Evolutionary conservation across 768 basidiomycete species (phyloP).

Genomic region (Calocybe indica): DNA sequence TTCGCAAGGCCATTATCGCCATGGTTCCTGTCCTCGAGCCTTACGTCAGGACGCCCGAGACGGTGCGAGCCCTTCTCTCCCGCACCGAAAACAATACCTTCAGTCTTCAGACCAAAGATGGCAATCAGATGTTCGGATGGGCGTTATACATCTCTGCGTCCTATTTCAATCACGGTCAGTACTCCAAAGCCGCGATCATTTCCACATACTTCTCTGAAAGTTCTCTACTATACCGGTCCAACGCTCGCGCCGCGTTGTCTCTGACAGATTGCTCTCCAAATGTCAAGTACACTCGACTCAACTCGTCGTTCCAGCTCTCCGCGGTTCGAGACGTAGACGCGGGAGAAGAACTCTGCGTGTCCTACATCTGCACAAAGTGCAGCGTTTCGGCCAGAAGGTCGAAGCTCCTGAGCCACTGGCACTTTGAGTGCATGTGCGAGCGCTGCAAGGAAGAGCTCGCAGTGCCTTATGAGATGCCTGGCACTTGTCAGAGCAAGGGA

Average conservation of each 20-base stretch:
- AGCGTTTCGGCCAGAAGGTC: conserved; percentile 28
- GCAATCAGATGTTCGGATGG: conserved; percentile 65
- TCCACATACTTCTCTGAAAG: background rate
- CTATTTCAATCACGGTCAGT: conserved; percentile 67
- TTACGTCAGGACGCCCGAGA: conserved; percentile 34
- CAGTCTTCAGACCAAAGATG: conserved; percentile 52
- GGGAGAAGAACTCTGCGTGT: conserved; percentile 56
- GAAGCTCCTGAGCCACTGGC: conserved; percentile 46
- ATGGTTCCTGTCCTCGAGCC: conserved; percentile 14
- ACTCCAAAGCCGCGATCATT: background rate
- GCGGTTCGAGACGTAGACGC: conserved; percentile 31
- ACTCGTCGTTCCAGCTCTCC: conserved; percentile 40
- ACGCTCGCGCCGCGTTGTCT: background rate
- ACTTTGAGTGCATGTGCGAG: conserved; percentile 46
- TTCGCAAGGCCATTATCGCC: conserved; percentile 28
- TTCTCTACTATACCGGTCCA: background rate
- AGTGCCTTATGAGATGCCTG: no score
- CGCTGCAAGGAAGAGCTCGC: conserved; percentile 29
- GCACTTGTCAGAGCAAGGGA: no score
- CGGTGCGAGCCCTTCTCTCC: conserved; percentile 46
- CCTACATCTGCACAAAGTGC: conserved; percentile 39
- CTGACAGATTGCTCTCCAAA: conserved; percentile 47
- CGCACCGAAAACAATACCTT: conserved; percentile 65
- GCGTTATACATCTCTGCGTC: conserved; percentile 55
- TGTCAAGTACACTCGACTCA: conserved; percentile 36